Conservation (phyloP, 306 rosid genomes). For the Abrus pulchellus region DNA sequence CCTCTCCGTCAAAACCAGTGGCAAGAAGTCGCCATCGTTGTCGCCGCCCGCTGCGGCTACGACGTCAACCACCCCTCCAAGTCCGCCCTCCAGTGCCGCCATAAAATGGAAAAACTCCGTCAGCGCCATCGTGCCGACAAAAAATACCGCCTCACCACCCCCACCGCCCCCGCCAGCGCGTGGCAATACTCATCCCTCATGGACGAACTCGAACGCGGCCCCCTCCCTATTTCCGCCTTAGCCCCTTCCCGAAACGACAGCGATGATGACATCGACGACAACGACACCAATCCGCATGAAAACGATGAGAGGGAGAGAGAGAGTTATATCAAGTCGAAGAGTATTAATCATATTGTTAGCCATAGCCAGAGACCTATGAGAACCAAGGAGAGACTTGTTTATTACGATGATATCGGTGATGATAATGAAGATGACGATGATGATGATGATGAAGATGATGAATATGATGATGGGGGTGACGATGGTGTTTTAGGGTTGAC, state of each 20-base stretch:
- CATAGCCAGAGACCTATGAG: constrained; percentile 43
- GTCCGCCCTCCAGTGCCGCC: constrained; percentile 84
- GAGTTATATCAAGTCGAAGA: constrained; percentile 51
- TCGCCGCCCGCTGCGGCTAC: constrained; percentile 88
- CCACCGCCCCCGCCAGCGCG: not conserved
- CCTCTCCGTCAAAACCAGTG: constrained; percentile 83
- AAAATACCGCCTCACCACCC: constrained; percentile 40
- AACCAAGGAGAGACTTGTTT: constrained; percentile 35
- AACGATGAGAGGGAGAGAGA: constrained; percentile 31
- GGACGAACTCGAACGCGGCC: constrained; percentile 81
- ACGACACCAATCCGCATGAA: not conserved
- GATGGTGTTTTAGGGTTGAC: constrained; percentile 54
- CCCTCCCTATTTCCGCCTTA: constrained; percentile 75
- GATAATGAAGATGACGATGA: not conserved
- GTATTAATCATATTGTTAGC: constrained; percentile 58
- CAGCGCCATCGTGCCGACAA: constrained; percentile 80
- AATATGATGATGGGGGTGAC: constrained; percentile 19
- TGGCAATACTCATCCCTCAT: constrained; percentile 87
- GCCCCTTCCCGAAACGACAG: not conserved
- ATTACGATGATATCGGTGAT: not conserved
- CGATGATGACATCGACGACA: not conserved
- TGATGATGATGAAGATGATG: not conserved
- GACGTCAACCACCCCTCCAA: constrained; percentile 66
- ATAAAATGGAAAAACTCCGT: constrained; percentile 96
- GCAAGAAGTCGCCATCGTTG: constrained; percentile 90